Conservation (phyloP, 306 rosid species). For the Cucurbita maxima region DNA sequence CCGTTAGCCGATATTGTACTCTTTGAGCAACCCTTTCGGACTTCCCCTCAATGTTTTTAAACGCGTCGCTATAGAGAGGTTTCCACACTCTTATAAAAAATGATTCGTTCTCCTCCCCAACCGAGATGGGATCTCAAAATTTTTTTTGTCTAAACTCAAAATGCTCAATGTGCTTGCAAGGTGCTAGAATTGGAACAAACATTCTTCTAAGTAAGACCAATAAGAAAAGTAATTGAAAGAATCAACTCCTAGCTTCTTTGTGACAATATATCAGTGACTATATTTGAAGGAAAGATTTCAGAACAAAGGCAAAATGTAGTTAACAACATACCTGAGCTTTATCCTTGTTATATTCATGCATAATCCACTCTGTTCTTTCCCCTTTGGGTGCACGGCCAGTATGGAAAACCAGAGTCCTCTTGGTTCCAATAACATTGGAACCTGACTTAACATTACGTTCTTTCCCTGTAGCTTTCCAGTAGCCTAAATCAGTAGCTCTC, state of each 20-base stretch:
- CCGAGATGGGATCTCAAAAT: no score
- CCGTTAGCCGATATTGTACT: no score
- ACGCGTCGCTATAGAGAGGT: no score
- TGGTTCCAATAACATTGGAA: slow-evolving; percentile 51
- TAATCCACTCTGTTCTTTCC: slow-evolving; percentile 89
- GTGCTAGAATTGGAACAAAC: not conserved
- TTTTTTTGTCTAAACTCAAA: not conserved
- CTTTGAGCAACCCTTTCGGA: no score
- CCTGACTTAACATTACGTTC: slow-evolving; percentile 81
- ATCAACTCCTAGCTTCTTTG: not conserved
- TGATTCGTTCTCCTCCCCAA: no score
- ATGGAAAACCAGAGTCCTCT: slow-evolving; percentile 87
- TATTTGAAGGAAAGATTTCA: not conserved
- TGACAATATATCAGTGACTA: not conserved
- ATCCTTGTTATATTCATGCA: slow-evolving; percentile 77
- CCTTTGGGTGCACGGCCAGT: slow-evolving; percentile 91
- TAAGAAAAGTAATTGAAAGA: not conserved
- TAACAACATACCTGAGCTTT: slow-evolving; percentile 42
- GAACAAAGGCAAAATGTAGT: not conserved
- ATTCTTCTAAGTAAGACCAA: not conserved
- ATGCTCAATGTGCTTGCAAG: not conserved
- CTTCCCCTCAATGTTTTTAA: no score
- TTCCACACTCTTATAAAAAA: no score
- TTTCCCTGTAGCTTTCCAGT: slow-evolving; percentile 97
- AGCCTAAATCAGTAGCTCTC: slow-evolving; percentile 79